A percentile compares a stretch with the other conserved stretches of the same genome.
These are phyloP conservation scores for Skeletonema grethae DNA, from an alignment of 108 stramenopile genomes.

Conservation along the genomic window DNA sequence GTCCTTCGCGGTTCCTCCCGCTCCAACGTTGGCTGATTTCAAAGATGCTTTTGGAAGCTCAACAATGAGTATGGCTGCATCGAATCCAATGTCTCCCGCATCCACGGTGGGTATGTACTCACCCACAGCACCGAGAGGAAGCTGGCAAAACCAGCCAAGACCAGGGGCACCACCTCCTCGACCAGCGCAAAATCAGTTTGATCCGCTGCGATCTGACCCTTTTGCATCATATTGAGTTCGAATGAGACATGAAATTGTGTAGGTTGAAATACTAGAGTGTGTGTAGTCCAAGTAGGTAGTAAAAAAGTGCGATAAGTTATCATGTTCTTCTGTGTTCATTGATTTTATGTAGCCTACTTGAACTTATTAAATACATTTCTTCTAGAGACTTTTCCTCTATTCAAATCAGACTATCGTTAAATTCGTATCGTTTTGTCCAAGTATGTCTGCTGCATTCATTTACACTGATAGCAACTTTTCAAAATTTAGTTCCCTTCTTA, in stretches of 20 bases:
- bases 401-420: no score
- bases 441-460: no score
- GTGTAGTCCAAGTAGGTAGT: neutral
- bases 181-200: conserved; percentile 20
- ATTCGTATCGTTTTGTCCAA: no score
- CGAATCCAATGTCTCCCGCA: conserved; percentile 2
- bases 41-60: conserved; percentile 44
- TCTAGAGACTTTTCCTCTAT: no score
- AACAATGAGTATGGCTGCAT: conserved; percentile 9
- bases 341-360: no score
- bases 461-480: no score
- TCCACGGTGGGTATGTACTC: conserved; percentile 23
- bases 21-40: conserved; percentile 50
- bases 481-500: no score
- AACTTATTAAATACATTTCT: no score
- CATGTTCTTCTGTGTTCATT: neutral
- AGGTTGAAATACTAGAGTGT: neutral
- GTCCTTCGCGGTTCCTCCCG: conserved; percentile 38
- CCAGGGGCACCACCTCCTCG: neutral
- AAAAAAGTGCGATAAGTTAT: conserved; percentile 52
- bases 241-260: no score
- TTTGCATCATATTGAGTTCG: conserved; percentile 19
- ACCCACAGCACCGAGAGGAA: conserved; percentile 13
- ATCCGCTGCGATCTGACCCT: conserved; percentile 35
- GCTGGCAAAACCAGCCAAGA: conserved; percentile 22